Evolutionary conservation across 805 yeast species (phyloP), one percentile per base, ranked within the genome.

Genomic region (Ogataea pini): DNA sequence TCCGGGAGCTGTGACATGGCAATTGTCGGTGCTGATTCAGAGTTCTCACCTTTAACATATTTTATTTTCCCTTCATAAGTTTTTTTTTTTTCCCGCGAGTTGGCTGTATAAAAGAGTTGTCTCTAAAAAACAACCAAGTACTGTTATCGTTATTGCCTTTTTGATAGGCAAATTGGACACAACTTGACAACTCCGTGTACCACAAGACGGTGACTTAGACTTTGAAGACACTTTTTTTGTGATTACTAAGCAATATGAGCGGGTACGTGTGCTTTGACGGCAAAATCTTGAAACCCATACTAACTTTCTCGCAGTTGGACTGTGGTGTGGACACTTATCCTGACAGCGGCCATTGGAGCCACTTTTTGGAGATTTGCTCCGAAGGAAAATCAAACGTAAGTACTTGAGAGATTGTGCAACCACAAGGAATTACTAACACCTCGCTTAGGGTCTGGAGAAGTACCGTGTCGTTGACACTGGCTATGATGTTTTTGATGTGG

Each of bases 291-390:
- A 13, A 19, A 25, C 19, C 8, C 6, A 4, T 39, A 39, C 42
- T 39, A 39, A 39, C 42, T 13, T 12, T 9, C 16, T 12, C 16
- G 40, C 55, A 85, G 91, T 44, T 86, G 84, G 78, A 79, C 86
- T 44, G 92, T 89, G 55, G 72, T 87, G 49, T 70, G 79, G 49
- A 85, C 81, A 25, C 73, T 89, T 52, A 60, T 83, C 20, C 71
- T 80, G 48, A 84, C 84, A 10, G 78, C 75, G 22, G 76, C 75
- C 19, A 69, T 79, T 36, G 80, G 89, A 12, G 75, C 79, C n/a
- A 72, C 77, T 37, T 83, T 90, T 50, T 91, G 97, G 97, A 71
- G 77, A 44, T 75, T 82, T 67, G 95, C 97, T 7, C 97, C 97
- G 39, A 85, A 85, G 68, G 79, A 84, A 58, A 86, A 89, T 65